Base-by-base conservation (phyloP, 2,329 filamentous ascomycete species). In the Colletotrichum musae region DNA sequence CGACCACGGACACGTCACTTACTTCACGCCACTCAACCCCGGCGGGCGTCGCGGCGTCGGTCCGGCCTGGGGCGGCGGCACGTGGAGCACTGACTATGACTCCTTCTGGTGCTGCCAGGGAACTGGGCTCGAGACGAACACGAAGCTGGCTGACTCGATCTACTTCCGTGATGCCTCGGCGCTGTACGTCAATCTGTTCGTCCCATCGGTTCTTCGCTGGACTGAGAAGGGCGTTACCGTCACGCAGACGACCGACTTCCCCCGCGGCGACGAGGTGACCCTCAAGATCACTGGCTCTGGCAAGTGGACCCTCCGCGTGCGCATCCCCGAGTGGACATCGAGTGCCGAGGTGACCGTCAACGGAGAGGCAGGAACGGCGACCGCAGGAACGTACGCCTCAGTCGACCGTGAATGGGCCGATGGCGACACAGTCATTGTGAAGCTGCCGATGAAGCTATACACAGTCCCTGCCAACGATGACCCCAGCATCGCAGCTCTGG, bases 101-200 rank as follows among this genome's bases (percentile, higher is more conserved):
- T 84, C 83, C 0, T 85, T 86, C 74, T 87, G 86, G 86, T 88
- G 85, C 74, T 87, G 85, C 62, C 84, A 87, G 72, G 85, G 84
- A 1, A 87, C 85, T 0, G 83, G 80, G 0, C 66, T 87, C 2
- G 86, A 88, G 76, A 86, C 83, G 0, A 87, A 88, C n/a, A 88
- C 86, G 0, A 87, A 87, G 73, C 74, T 87, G 12, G 83, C 82
- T 77, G 86, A 88, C 72, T 86, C 85, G 0, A 83, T 88, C 61
- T 88, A 87, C 77, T 85, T 81, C 53, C 78, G 83, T 53, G 80
- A 84, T 59, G 75, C 76, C 32, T 75, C 77, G 0, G 78, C 80
- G 0, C 77, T 87, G 0, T 87, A 83, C 63, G 80, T 88, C 43
- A 87, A 87, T 70, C 74, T 87, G 2, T 87, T 86, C 70, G 82